Evolutionary conservation across 306 rosid species (phyloP), one percentile per base, ranked within the genome.

Genomic region (Ceratonia siliqua): DNA sequence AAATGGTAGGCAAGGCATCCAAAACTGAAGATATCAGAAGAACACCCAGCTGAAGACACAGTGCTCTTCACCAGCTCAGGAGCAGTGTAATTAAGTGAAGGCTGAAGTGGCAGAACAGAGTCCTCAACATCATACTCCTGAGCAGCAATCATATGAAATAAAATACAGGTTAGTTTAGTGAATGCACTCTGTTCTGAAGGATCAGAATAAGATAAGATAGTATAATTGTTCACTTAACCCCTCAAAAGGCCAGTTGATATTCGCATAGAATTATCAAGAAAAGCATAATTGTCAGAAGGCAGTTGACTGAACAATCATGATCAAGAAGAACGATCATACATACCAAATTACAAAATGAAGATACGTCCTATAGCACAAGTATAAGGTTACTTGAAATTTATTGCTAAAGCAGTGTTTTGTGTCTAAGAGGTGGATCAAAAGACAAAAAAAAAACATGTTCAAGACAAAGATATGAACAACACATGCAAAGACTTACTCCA

Each of bases 101-200:
- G 98, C 83, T 95, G 99, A 69, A 90, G 90, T 11, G 98, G 99
- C 65, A 95, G 81, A 62, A 92, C 49, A 63, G 97, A 95, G 83
- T 95, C 99, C 82, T 92, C 99, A 55, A 89, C 93, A 53, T 95
- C 99, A 79, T 95, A 95, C 81, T 95, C 99, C 99, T 95, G 90
- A 58, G 57, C 52, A 81, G 41, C 54, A 71, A 48, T 73, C 49
- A 49, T 7, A 32, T 50, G 79, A 70, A 70, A 81, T 74, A 69
- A 58, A 72, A 63, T 64, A 35, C 41, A 42, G 36, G 48, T 36
- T 65, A 68, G 6, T 54, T 66, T 36, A 58, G 64, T 11, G 76
- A 74, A 56, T 36, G 45, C 4, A 21, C 18, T 62, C 70, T n/a
- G 38, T 33, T 33, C 28, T 63, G 41, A 28, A 53, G 39, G 55